Evolutionary conservation across 768 basidiomycete genomes (phyloP), one percentile per base, ranked within the genome.

Genomic region (Leccinum boreale): DNA sequence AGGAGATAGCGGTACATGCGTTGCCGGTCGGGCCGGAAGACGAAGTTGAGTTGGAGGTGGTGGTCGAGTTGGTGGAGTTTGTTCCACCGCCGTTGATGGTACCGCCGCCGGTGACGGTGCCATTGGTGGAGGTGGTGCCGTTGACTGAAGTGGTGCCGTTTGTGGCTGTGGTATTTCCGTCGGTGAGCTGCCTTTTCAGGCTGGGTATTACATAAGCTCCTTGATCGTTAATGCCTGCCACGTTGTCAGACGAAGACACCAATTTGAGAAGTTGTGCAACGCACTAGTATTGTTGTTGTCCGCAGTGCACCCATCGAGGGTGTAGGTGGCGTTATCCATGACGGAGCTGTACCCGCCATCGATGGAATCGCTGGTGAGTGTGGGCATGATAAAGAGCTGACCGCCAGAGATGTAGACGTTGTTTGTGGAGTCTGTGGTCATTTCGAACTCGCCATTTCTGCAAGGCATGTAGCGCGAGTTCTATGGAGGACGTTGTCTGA

Each of bases 371-470:
- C 78, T 74, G 6, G 84, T 85, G 58, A 85, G 76, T 8, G 85
- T 85, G 10, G 85, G 74, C 66, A 82, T 77, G 69, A 86, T 81
- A 74, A 82, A 85, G 33, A 86, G 75, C 55, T 79, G 69, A 9
- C 78, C 78, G 67, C 82, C 75, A 44, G 77, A 67, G 48, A 81
- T 69, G 73, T 77, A 81, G 4, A 76, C 66, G 65, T 81, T 80
- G 51, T 71, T 65, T 10, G 58, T 39, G 6, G 64, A 64, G 17
- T 66, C 63, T 6, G 82, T 83, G 28, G 81, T 78, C 79, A 82
- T 82, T 67, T 84, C 76, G 65, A 85, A 85, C 66, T 82, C 79
- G 65, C 79, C 79, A 65, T 81, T 81, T 35, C 70, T 71, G n/a
- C 5, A 44, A 46, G 55, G 56, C 14, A 54, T 55, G 53, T 59